These are phyloP conservation scores for Coemansia sp. DNA, from an alignment of 192 early-diverging fungal genomes.

Conservation along the genomic window DNA sequence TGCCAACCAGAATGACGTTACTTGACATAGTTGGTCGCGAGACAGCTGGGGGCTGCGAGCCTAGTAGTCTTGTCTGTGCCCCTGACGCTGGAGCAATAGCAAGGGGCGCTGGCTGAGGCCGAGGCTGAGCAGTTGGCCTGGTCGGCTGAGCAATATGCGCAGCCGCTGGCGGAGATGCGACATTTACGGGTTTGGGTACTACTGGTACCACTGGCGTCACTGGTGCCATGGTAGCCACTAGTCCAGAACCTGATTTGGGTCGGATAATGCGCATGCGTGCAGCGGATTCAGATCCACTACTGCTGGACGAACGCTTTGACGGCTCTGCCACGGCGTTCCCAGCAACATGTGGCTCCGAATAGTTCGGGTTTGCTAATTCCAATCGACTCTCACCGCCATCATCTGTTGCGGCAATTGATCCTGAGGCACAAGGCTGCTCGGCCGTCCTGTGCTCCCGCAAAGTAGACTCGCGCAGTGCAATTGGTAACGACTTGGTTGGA, in stretches of 20 bases:
- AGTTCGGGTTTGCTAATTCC: neutral
- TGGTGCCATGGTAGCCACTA: neutral
- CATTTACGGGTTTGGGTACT: neutral
- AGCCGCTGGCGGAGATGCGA: neutral
- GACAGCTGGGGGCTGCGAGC: neutral
- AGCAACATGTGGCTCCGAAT: neutral
- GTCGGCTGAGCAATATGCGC: neutral
- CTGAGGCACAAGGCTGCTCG: neutral
- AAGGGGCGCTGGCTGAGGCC: neutral
- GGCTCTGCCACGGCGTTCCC: neutral
- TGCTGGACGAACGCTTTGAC: neutral
- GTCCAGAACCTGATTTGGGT: constrained; percentile 10
- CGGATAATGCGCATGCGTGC: constrained; percentile 27
- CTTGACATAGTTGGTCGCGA: neutral
- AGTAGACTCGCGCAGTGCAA: neutral
- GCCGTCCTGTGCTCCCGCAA: neutral
- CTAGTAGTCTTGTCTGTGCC: neutral
- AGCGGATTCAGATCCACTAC: constrained; percentile 17
- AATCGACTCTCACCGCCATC: neutral
- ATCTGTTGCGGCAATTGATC: neutral
- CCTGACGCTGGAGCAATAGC: neutral
- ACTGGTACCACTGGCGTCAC: neutral
- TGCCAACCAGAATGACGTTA: neutral
- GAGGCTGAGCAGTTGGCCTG: neutral
- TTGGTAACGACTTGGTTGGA: neutral